Evolutionary conservation across 2,329 filamentous ascomycete genomes (phyloP).

Genomic region (Hypocreales sp.): DNA sequence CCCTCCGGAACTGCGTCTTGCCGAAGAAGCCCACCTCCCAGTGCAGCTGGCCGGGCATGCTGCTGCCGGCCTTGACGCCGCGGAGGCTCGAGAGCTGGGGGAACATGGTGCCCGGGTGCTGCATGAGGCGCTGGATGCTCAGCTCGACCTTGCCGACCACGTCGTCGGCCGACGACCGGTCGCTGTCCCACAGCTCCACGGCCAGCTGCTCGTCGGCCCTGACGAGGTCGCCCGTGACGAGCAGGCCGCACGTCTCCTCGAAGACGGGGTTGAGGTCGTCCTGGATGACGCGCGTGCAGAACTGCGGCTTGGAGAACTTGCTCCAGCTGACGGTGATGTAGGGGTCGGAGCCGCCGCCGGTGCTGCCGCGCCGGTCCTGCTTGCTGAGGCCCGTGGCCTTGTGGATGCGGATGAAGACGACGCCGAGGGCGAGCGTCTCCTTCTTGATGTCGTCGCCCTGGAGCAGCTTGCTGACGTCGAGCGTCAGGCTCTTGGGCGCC

Average conservation of each 20-base stretch:
- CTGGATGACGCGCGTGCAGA: slow-evolving; percentile 90
- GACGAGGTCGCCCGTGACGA: slow-evolving; percentile 80
- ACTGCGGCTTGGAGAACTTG: slow-evolving; percentile 95
- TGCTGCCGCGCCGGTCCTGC: slow-evolving; percentile 69
- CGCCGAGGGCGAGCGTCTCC: slow-evolving; percentile 68
- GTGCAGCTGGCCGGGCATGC: slow-evolving; percentile 85
- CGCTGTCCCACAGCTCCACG: slow-evolving; percentile 92
- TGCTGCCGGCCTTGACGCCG: slow-evolving; percentile 68
- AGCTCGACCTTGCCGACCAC: slow-evolving; percentile 90
- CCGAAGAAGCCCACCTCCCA: slow-evolving; percentile 96
- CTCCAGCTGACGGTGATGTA: slow-evolving; percentile 93
- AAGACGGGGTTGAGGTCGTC: slow-evolving; percentile 90
- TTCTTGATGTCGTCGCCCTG: slow-evolving; percentile 87
- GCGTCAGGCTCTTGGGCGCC: slow-evolving; percentile 82
- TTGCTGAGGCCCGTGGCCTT: slow-evolving; percentile 79
- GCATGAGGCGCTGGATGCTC: slow-evolving; percentile 87
- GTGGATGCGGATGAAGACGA: slow-evolving; percentile 89
- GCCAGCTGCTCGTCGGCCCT: slow-evolving; percentile 88
- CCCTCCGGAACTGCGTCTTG: slow-evolving; percentile 75
- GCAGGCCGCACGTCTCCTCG: slow-evolving; percentile 70
- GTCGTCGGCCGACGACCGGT: slow-evolving; percentile 82
- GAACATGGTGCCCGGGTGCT: slow-evolving; percentile 83
- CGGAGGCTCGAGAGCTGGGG: slow-evolving; percentile 70
- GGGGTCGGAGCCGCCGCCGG: slow-evolving; percentile 80
- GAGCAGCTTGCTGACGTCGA: slow-evolving; percentile 81